These are phyloP conservation scores for Wickerhamomyces ciferrii DNA, from an alignment of 805 yeast genomes.

Conservation along the genomic window DNA sequence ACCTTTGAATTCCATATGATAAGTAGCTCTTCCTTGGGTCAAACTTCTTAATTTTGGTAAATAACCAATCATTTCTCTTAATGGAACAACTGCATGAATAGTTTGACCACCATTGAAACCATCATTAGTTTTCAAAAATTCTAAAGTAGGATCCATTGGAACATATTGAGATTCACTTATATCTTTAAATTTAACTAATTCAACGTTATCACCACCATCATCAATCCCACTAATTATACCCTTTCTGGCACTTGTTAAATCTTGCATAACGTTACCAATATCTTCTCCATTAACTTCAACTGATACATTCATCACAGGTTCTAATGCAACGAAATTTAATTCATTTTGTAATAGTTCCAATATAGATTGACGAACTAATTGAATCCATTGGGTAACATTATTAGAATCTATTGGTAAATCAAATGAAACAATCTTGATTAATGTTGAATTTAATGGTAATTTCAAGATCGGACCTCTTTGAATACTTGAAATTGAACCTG, in stretches of 20 bases:
- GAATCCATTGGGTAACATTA: conserved; percentile 33
- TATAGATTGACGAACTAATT: conserved; percentile 41
- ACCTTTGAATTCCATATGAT: conserved; percentile 70
- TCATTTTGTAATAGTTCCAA: conserved; percentile 29
- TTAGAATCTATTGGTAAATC: conserved; percentile 46
- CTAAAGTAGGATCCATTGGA: conserved; percentile 72
- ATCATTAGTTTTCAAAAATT: conserved; percentile 16
- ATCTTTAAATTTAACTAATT: conserved; percentile 40
- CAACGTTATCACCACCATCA: conserved; percentile 44
- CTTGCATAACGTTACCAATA: conserved; percentile 81
- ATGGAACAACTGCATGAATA: conserved; percentile 77
- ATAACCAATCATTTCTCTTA: conserved; percentile 89
- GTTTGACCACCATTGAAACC: conserved; percentile 31
- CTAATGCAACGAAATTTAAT: conserved; percentile 52
- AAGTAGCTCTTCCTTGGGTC: conserved; percentile 86
- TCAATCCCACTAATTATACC: conserved; percentile 71
- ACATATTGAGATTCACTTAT: conserved; percentile 60
- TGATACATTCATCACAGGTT: conserved; percentile 80
- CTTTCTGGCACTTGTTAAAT: conserved; percentile 70
- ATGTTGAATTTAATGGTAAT: conserved; percentile 55
- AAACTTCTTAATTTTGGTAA: conserved; percentile 69
- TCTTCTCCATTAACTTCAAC: conserved; percentile 66
- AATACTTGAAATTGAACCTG: conserved; percentile 56
- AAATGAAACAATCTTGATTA: conserved; percentile 45
- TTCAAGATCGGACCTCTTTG: conserved; percentile 56